Conservation (phyloP, 2,329 filamentous ascomycete species). For the Cordyceps javanica region DNA sequence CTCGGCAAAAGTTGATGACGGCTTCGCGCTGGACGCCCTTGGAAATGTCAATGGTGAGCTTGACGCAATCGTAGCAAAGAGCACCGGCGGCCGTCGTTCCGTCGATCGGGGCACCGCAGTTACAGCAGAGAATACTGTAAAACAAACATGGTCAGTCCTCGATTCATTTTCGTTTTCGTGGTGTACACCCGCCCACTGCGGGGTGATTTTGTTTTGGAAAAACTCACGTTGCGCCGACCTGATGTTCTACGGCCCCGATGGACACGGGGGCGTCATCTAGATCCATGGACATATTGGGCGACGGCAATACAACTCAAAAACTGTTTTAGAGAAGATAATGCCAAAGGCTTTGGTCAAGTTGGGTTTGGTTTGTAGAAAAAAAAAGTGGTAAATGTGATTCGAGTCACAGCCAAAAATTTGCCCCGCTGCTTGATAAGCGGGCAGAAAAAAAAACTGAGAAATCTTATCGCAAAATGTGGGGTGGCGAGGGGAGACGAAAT, state of each 20-base stretch:
- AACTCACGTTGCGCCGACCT: conserved; percentile 36
- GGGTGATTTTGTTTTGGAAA: neutral
- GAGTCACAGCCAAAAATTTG: conserved; percentile 22
- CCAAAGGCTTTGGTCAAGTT: neutral
- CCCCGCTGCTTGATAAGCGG: conserved; percentile 34
- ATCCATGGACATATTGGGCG: conserved; percentile 35
- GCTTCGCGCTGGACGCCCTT: conserved; percentile 87
- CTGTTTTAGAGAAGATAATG: neutral
- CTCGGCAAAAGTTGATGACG: conserved; percentile 81
- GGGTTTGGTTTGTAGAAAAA: conserved; percentile 16
- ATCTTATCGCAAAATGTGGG: conserved; percentile 23
- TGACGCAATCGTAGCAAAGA: conserved; percentile 93
- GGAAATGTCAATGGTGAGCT: conserved; percentile 89
- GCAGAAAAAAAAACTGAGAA: conserved; percentile 8
- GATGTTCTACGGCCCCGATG: conserved; percentile 28
- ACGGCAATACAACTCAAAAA: conserved; percentile 11
- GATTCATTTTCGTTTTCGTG: neutral
- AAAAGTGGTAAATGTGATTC: conserved; percentile 11
- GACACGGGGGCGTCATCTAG: conserved; percentile 37
- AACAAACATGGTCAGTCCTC: neutral
- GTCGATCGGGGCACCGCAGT: conserved; percentile 93
- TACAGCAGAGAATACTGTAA: conserved; percentile 85
- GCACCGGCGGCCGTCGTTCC: conserved; percentile 81
- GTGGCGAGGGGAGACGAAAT: too few species aligned
- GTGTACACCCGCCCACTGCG: neutral